Evolutionary conservation across 768 basidiomycete species (phyloP), one percentile per base, ranked within the genome.

Genomic region (Lentinula guzmanii): DNA sequence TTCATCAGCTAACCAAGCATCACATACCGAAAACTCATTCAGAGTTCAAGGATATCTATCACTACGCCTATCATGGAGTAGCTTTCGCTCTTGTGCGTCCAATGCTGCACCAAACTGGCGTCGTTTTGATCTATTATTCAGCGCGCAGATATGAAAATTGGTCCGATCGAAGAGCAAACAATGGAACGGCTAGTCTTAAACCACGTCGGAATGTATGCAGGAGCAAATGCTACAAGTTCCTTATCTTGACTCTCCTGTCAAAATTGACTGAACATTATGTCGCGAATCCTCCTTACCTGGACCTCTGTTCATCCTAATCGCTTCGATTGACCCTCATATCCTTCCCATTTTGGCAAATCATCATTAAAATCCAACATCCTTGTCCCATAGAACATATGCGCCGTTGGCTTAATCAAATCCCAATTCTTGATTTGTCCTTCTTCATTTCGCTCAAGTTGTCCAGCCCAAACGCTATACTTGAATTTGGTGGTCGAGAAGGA

Each of bases 381-480:
- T 15, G 78, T 79, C 28, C 67, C 75, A 61, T 80, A 80, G 67
- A 81, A 81, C 24, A 52, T 52, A 60, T 60, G 59, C 31, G 53
- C 82, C 0, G 84, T 87, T 0, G 88, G 89, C 66, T 81, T 82
- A 46, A 87, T 70, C 21, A 69, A 64, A 2, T 84, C 82, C 82
- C 83, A 84, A 45, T 76, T 70, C 52, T 79, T 72, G 54, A 86
- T 80, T 52, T 71, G 75, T 5, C 84, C 83, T 1, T 77, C 71
- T 3, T 72, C 74, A 63, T 84, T 80, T 43, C 87, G 76, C 62
- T 83, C 78, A 24, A 90, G 71, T 56, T 81, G 77, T 0, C 76
- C 74, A 8, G 84, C 86, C 81, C 84, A 87, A 13, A 88, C 72
- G 67, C 83, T 87, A 75, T 79, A 80, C 58, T 75, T 76, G 34